Base-by-base conservation (phyloP, 2,329 filamentous ascomycete genomes). In the Fusarium sp. region DNA sequence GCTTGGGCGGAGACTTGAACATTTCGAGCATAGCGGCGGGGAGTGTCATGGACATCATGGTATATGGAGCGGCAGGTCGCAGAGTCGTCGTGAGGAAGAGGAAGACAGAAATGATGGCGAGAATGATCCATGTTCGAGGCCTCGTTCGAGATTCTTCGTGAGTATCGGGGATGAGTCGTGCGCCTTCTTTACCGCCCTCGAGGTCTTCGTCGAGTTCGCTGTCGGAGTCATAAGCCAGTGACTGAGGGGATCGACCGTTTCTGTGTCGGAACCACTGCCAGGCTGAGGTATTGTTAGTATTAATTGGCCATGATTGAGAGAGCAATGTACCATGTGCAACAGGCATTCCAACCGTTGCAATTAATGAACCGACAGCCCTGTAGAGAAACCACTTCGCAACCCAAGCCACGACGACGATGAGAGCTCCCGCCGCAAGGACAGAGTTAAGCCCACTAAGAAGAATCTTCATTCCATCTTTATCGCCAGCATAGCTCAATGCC, bases 31-130 rank as follows among this genome's bases (percentile, higher is more conserved):
- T 75, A 1, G 80, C 70, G 12, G 79, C 50, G 3, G 81, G 81
- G 1, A 82, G 75, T 0, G 81, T 81, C 10, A 74, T 74, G n/a
- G 80, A 78, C 74, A 82, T 80, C 63, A 79, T 79, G 24, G 57
- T 72, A 61, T 81, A 82, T 8, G 81, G 81, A 26, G 69, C 71
- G 6, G 70, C 51, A 3, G 80, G 78, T n/a, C 81, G 78, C 45
- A 80, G 51, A 8, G 74, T 10, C 11, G 73, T 73, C 1, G 73
- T 74, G 12, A 78, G 45, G 30, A 57, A 61, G 11, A 78, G 48
- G 42, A 67, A 76, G 17, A 67, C 38, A 11, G 67, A 24, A 0
- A 59, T 28, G 9, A 41, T 6, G 13, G 47, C 45, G 5, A 75
- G 39, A 24, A 72, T 34, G 10, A 68, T 54, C 67, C 65, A 74